These are phyloP conservation scores for Mimosa bimucronata DNA, from an alignment of 306 rosid species.

Conservation along the genomic window DNA sequence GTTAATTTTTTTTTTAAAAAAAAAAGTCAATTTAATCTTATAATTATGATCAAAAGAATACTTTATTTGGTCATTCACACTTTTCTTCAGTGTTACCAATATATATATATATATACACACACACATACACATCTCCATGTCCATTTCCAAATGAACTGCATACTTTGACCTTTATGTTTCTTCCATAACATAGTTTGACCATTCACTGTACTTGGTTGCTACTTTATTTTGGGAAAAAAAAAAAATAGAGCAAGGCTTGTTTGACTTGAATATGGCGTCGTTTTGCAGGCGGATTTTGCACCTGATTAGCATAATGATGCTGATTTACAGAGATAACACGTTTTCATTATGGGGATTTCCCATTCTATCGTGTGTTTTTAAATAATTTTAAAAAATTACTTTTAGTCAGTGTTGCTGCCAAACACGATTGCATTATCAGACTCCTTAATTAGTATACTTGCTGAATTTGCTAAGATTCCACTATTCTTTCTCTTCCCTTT, in stretches of 20 bases:
- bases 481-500: neutral
- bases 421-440: neutral
- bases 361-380: neutral
- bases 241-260: neutral
- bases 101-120: too few species aligned
- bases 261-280: neutral
- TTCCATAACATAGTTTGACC: neutral
- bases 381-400: neutral
- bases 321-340: neutral
- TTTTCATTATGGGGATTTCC: constrained; percentile 3
- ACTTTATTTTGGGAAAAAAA: too few species aligned
- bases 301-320: neutral
- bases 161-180: neutral
- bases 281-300: neutral
- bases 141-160: neutral
- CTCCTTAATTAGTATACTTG: neutral
- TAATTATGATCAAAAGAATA: too few species aligned
- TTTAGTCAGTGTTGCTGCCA: neutral
- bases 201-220: neutral
- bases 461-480: neutral
- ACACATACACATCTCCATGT: too few species aligned
- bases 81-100: neutral
- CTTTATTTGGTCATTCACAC: neutral
- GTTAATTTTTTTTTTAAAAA: too few species aligned
- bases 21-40: too few species aligned